phyloP scores from a whole-genome alignment of 139 green algal genomes.

The Bryopsis sp. region DNA sequence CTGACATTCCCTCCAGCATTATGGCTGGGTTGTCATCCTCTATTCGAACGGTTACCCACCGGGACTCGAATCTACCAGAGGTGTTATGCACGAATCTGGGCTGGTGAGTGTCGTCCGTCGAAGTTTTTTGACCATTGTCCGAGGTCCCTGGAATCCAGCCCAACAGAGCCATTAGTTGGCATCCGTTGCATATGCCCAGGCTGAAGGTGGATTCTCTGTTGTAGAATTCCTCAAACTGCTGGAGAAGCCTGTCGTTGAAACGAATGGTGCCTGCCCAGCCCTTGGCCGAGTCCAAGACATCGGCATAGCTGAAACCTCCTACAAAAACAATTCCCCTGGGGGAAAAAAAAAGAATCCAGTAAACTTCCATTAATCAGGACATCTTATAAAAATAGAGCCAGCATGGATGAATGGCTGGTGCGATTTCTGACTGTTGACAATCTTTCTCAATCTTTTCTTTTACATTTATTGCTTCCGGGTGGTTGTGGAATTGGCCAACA shows the following conservation, averaged over 20 bases:
- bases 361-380: no score
- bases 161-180: conserved; percentile 98
- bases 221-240: conserved; percentile 82
- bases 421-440: no score
- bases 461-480: no score
- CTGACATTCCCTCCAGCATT: conserved; percentile 83
- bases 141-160: conserved; percentile 82
- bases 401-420: no score
- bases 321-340: conserved; percentile 70
- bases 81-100: conserved; percentile 96
- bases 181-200: conserved; percentile 97
- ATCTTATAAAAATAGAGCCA: no score
- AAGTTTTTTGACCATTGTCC: conserved; percentile 9
- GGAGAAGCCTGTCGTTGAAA: conserved; percentile 73
- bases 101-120: conserved; percentile 66
- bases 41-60: conserved; percentile 40
- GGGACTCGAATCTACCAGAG: conserved; percentile 73
- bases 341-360: conserved; percentile 21
- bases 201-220: conserved; percentile 81
- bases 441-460: no score
- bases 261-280: conserved; percentile 95
- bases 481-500: background rate
- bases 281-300: conserved; percentile 95
- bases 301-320: conserved; percentile 88
- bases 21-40: conserved; percentile 54